phyloP scores from a whole-genome alignment of 2,329 filamentous ascomycete species.

The Colletotrichum limetticola region DNA sequence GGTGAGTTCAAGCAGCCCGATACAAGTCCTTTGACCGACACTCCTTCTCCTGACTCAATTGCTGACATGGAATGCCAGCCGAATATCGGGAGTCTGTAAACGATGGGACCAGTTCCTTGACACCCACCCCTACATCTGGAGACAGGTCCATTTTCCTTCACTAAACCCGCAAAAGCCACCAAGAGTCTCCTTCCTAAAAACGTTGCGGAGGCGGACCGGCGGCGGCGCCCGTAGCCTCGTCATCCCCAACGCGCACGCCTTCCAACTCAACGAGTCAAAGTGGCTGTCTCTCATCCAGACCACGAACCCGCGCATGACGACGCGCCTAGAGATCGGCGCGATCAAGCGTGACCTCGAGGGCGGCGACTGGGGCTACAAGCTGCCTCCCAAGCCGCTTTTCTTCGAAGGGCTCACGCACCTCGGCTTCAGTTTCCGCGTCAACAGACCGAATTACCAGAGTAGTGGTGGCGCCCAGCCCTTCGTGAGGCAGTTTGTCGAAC shows the following conservation, averaged over 20 bases:
- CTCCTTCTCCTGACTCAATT: not conserved
- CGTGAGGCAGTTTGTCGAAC: constrained; percentile 25
- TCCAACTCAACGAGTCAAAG: constrained; percentile 30
- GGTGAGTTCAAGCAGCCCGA: constrained; percentile 5
- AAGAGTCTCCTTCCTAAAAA: constrained; percentile 25
- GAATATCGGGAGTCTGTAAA: constrained; percentile 31
- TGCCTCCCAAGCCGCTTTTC: constrained; percentile 30
- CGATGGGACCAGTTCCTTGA: constrained; percentile 33
- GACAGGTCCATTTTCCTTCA: constrained; percentile 25
- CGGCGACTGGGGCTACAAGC: constrained; percentile 29
- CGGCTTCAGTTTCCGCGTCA: constrained; percentile 17
- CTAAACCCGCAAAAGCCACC: constrained; percentile 17
- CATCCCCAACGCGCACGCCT: constrained; percentile 23
- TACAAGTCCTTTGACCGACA: too few relatives aligned
- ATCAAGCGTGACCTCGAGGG: constrained; percentile 23
- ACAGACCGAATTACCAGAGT: not conserved
- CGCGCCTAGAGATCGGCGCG: constrained; percentile 27
- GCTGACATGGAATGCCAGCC: constrained; percentile 13
- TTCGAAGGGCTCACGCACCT: constrained; percentile 21
- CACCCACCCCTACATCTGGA: constrained; percentile 33
- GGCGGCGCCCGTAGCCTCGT: constrained; percentile 28
- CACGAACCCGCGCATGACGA: constrained; percentile 29
- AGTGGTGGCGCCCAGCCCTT: constrained; percentile 24
- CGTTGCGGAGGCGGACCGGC: constrained; percentile 24
- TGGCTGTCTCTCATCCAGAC: constrained; percentile 34